Base-by-base conservation (phyloP, 306 rosid species). In the Castanospermum australe region DNA sequence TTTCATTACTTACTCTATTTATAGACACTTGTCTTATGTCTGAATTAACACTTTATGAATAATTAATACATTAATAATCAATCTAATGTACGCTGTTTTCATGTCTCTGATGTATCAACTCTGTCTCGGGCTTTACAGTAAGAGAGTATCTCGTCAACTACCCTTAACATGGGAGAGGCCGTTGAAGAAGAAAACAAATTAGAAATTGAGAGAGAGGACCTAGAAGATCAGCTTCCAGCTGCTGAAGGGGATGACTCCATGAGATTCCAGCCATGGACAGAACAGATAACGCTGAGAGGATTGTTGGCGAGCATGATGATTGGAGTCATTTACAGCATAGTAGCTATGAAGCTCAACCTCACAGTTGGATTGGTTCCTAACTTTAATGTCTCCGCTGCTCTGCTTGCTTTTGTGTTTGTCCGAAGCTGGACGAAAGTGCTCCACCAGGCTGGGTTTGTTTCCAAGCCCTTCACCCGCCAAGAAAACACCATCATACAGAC, bases 401-500 rank as follows among this genome's bases (percentile, higher is more conserved):
- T 92, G 52, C 89, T 92, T 3, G 92, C 88, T 3, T 92, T 86
- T n/a, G 67, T 90, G 10, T 82, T 88, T 39, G 73, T 92, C 38
- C 68, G 87, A 12, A 72, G 91, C 17, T 90, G 97, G 97, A 90
- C 76, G 6, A 85, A 87, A 73, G 63, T 86, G 5, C 84, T 92
- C 0, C 64, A 79, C 5, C 85, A 56, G 57, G 87, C 84, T 21
- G 97, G 92, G 1, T 83, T 54, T 76, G 75, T 76, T 0, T 55
- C 94, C 14, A 92, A 76, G 59, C 97, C 97, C 67, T 92, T 92
- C 85, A 90, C 94, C 25, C 87, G 87, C 51, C 97, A 88, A 84
- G 97, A 92, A 84, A 92, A 92, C 68, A 92, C 97, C 62, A 86
- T 92, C 83, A 90, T 92, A 20, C 94, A 92, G 36, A 92, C 97